Evolutionary conservation across 75 land plant species (phyloP).

Genomic region (Gnetum montanum): DNA sequence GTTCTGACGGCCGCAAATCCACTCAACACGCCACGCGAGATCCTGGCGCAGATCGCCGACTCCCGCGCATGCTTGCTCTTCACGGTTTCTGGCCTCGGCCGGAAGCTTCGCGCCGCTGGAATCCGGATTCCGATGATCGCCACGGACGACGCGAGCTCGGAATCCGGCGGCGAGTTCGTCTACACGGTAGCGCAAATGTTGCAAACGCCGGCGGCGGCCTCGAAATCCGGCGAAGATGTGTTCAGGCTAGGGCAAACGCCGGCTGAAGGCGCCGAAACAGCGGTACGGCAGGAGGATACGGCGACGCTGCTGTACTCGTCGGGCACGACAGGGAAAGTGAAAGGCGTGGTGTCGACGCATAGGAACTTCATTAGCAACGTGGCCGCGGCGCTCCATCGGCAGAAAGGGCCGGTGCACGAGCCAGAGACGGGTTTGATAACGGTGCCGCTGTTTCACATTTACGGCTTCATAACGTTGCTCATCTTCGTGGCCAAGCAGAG

Average conservation of each 20-base stretch:
- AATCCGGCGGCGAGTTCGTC: not conserved
- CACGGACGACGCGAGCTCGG: not conserved
- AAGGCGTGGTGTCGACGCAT: constrained; percentile 36
- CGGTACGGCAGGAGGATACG: constrained; percentile 25
- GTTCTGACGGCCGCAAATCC: constrained; percentile 87
- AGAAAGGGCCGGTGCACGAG: not conserved
- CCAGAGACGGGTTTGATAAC: not conserved
- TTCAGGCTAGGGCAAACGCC: not conserved
- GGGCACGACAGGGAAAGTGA: constrained; percentile 13
- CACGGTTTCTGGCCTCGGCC: constrained; percentile 32
- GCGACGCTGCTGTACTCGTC: constrained; percentile 7
- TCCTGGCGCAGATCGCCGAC: constrained; percentile 66
- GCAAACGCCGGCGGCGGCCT: constrained; percentile 6
- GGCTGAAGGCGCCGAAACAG: constrained; percentile 3
- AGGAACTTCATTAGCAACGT: not conserved
- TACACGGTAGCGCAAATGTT: constrained; percentile 1
- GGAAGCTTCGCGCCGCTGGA: constrained; percentile 27
- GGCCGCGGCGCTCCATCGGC: no score
- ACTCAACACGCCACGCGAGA: constrained; percentile 71
- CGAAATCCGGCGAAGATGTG: constrained; percentile 5
- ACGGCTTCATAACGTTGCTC: constrained; percentile 18
- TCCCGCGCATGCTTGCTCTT: constrained; percentile 49
- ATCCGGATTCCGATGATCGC: constrained; percentile 25
- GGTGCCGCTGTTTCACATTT: constrained; percentile 4
- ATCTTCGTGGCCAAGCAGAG: constrained; percentile 37